Percentiles rank a stretch among this genome's conserved stretches.
phyloP scores from a whole-genome alignment of 306 rosid genomes.

The Cucurbita maxima region DNA sequence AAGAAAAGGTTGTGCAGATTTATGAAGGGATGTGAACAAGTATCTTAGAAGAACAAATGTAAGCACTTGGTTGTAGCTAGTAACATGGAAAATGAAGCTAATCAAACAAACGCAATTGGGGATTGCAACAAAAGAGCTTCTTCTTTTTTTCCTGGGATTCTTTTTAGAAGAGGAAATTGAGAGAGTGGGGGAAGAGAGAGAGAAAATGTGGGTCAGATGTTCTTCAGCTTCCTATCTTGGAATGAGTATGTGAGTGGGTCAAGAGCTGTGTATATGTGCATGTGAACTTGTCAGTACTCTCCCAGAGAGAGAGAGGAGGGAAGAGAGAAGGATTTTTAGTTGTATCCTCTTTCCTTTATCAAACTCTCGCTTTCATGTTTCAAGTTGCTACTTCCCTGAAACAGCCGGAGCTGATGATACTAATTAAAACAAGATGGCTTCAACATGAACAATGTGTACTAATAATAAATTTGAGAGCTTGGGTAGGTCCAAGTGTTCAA shows the following conservation, averaged over 20 bases:
- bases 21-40: neutral
- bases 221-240: slow-evolving; percentile 23
- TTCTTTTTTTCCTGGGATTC: neutral
- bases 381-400: neutral
- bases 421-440: neutral
- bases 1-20: neutral
- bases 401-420: neutral
- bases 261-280: slow-evolving; percentile 64
- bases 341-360: neutral
- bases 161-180: neutral
- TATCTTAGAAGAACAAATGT: slow-evolving; percentile 11
- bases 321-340: neutral
- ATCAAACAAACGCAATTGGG: slow-evolving; percentile 1
- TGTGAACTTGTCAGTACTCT: slow-evolving; percentile 62
- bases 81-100: slow-evolving; percentile 1
- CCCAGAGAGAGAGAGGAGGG: neutral
- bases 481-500: neutral
- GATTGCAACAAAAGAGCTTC: neutral
- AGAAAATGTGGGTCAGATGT: slow-evolving; percentile 32
- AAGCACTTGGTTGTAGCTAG: neutral
- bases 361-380: neutral
- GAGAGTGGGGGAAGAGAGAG: neutral
- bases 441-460: neutral
- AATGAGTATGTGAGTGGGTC: slow-evolving; percentile 47
- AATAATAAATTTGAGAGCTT: neutral